Base-by-base conservation (phyloP, 192 early-diverging fungal species). In the Backusella tarrabulga region DNA sequence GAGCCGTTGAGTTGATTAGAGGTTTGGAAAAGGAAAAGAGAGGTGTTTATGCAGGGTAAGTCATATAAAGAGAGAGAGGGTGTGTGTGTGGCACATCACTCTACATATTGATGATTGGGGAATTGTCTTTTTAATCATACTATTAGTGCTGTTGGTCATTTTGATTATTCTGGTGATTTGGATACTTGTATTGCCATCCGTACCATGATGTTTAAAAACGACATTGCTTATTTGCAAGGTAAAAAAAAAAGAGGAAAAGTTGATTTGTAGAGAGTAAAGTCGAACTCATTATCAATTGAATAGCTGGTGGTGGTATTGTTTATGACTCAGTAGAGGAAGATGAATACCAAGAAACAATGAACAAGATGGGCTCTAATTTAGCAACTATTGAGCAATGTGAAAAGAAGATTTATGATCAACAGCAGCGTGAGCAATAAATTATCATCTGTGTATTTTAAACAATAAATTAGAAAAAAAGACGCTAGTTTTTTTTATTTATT, bases 131-230 rank as follows among this genome's bases (percentile, higher is more conserved):
- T 46, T 23, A n/a, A 41, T 23, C 4, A 11, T 46, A 2, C 12
- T 14, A 36, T 17, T 69, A 83, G 81, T 17, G 91, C 97, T 23
- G 92, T 99, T 41, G 98, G 98, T 1, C 96, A 96, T 78, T 99
- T 98, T 84, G 92, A 92, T 78, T 99, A 95, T 84, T 91, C 93
- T 34, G 94, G 95, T 72, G 92, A 92, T 71, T 82, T 99, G 82
- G 97, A 99, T 79, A 99, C 98, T 7, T 96, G 96, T 80, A 99
- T 99, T 87, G 96, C 96, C 17, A 97, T 99, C 80, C 95, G 98
- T 32, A 99, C 97, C 14, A 97, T 99, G 96, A 86, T 99, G 21
- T 96, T 99, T 86, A 98, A 99, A 87, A 94, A 98, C 75, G 96
- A 95, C 29, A 82, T 93, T 26, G 97, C 95, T 4, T 97, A 98